Evolutionary conservation across 192 early-diverging fungal genomes (phyloP), one percentile per base, ranked within the genome.

Genomic region (Linnemannia hyalina): DNA sequence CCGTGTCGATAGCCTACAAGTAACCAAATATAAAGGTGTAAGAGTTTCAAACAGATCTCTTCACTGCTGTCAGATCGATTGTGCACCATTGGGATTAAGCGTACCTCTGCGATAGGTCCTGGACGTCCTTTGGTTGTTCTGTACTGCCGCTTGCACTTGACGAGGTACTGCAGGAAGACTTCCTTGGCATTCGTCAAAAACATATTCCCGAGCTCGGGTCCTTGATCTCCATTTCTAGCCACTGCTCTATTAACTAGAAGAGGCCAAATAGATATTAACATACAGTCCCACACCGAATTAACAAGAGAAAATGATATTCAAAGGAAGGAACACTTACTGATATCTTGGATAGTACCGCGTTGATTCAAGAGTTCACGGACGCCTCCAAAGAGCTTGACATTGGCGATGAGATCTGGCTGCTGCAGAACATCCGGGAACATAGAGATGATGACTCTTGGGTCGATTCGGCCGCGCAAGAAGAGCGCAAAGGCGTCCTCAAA

Each of bases 401-500:
- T 52, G 0, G 54, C 73, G 16, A 87, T 52, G 35, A 87, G 57
- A 69, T 82, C 49, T 9, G 76, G n/a, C 46, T 83, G 70, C 54
- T 88, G 78, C 7, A 80, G 63, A 23, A 90, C 73, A 22, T 92
- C 88, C 1, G 80, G 80, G 75, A 94, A 92, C 72, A 93, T 82
- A 23, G 76, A 80, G 38, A 96, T 89, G 0, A 94, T 74, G 6
- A 91, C 70, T 1, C 83, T 68, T 15, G 95, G 95, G 85, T 95
- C 93, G 9, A 94, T 81, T n/a, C 89, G 81, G 20, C 94, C 94
- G 81, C 92, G 92, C 36, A 92, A 74, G 38, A 97, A 90, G 10
- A 93, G 80, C 9, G 73, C 60, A 71, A 95, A 88, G 0, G 95
- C 95, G 49, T 94, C 91, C 35, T 96, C 92, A 80, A 96, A 96